Percentiles rank a stretch among this genome's conserved stretches.
Evolutionary conservation across 2,329 filamentous ascomycete genomes (phyloP).

Genomic region (Dactylellina cionopaga): DNA sequence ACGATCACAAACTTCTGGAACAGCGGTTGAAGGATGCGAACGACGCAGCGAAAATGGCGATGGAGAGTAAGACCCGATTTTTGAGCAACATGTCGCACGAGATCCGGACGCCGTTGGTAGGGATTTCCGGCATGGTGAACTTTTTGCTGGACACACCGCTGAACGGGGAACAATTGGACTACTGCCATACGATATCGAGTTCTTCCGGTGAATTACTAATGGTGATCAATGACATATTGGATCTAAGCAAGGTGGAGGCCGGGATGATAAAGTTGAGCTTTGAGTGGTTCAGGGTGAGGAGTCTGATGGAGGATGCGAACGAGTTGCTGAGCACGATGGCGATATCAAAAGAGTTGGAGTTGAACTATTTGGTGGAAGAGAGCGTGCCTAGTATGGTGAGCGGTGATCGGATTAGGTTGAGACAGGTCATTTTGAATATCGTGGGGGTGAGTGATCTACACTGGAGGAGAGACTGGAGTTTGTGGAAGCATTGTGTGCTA

Average conservation of each 20-base stretch:
- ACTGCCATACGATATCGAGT: constrained; percentile 79
- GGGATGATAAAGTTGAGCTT: constrained; percentile 83
- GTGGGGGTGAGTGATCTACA: constrained; percentile 68
- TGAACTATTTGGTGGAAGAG: constrained; percentile 92
- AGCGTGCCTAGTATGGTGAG: constrained; percentile 94
- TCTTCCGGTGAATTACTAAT: constrained; percentile 83
- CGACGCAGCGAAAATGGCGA: constrained; percentile 67
- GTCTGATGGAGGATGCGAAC: constrained; percentile 94
- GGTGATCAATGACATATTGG: constrained; percentile 89
- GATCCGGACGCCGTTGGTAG: constrained; percentile 75
- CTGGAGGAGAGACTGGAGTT: neutral
- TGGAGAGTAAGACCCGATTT: constrained; percentile 96
- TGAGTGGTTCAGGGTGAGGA: constrained; percentile 84
- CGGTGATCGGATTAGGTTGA: constrained; percentile 90
- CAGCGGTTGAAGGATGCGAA: constrained; percentile 88
- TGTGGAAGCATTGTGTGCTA: neutral
- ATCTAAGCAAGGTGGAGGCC: constrained; percentile 87
- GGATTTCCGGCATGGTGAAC: constrained; percentile 82
- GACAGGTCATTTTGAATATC: constrained; percentile 92
- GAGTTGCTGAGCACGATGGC: constrained; percentile 94
- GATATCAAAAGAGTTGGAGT: constrained; percentile 90
- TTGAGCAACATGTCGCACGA: constrained; percentile 91
- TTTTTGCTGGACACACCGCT: constrained; percentile 76
- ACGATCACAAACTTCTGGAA: constrained; percentile 93
- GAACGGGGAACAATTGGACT: constrained; percentile 75